These are phyloP conservation scores for Aspergillus novofumigatus DNA, from an alignment of 2,329 filamentous ascomycete species.

Conservation along the genomic window DNA sequence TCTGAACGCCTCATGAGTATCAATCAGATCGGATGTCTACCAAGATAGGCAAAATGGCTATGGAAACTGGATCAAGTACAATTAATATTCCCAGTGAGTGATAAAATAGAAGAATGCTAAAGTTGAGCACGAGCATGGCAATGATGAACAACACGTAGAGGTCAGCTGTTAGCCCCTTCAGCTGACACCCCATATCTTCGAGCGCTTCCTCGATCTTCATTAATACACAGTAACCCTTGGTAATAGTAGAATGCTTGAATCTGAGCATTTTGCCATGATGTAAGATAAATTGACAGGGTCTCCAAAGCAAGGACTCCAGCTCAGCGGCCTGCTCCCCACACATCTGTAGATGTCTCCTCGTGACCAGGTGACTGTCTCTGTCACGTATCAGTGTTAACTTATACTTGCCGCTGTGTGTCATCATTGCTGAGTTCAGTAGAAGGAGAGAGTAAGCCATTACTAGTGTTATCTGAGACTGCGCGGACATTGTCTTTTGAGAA, in stretches of 20 bases:
- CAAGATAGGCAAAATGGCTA: neutral
- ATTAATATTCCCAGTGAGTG: slow-evolving; percentile 4
- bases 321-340: too few relatives aligned
- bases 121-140: neutral
- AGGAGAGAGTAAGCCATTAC: neutral
- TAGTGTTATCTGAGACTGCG: neutral
- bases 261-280: neutral
- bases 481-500: neutral
- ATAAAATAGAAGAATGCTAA: slow-evolving; percentile 1
- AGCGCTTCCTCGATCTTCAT: neutral
- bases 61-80: neutral
- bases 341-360: neutral
- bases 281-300: neutral
- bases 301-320: too few relatives aligned
- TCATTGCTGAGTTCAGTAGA: neutral
- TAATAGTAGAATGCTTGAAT: neutral
- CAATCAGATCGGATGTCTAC: too few relatives aligned
- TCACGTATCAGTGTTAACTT: neutral
- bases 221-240: neutral
- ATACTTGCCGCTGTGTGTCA: neutral
- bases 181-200: neutral
- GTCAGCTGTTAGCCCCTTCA: neutral
- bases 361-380: neutral
- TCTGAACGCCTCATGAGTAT: neutral
- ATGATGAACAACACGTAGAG: neutral